Base-by-base conservation (phyloP, 2,329 filamentous ascomycete species). In the Hypocrella siamensis region DNA sequence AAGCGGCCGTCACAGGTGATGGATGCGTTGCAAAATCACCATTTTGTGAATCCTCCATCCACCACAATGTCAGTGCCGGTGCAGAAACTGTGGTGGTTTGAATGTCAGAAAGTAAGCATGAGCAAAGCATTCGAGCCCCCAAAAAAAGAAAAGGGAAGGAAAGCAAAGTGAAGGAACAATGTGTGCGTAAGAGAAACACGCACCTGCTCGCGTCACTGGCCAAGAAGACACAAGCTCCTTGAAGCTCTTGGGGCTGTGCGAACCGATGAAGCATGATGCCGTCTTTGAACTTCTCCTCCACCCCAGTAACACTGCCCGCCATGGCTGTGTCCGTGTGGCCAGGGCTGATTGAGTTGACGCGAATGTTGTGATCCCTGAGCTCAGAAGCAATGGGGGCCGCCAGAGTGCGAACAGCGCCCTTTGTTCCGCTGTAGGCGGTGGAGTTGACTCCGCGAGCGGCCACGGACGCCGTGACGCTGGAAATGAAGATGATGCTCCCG, bases 401-500 rank as follows among this genome's bases (percentile, higher is more conserved):
- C 44, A 46, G 45, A 12, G 44, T 42, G 15, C 42, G 35, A 3
- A 46, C 44, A 0, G 44, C 43, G 6, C 44, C 44, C 30, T 46
- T 46, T 3, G 43, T 45, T 17, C 44, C 44, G 8, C 44, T 45
- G 32, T 46, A 46, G 0, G 44, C 43, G 2, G 56, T 60, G 29
- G 56, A 61, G 21, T 54, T 45, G 42, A 69, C 63, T 11, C 57
- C 60, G 7, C 60, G 53, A 14, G 67, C 59, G 1, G 64, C 64
- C 39, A 67, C 63, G 33, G 64, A 52, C 18, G 59, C 60, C 0
- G 65, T 64, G 41, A 70, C 69, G 32, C 63, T 66, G 1, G 65
- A 65, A 0, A 70, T 60, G 4, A 70, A 45, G 9, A 70, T 53
- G 32, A 70, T 68, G 35, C 63, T 66, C 1, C 65, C 65, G 32